Conservation (phyloP, 1,139 yeast genomes). For the Pichia sp. region DNA sequence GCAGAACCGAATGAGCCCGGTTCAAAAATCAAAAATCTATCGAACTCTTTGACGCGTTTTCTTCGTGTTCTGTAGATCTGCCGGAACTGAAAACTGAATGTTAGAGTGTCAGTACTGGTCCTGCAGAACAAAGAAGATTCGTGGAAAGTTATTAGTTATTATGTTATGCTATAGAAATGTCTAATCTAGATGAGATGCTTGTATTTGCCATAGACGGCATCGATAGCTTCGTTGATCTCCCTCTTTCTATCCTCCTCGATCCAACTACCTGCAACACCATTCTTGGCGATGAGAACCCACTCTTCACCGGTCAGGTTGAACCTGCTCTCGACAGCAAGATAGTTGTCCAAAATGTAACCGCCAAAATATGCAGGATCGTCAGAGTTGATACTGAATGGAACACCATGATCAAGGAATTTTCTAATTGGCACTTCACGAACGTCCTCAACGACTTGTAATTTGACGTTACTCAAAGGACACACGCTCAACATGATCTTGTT, state of each 20-base stretch:
- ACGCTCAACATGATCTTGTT: slow-evolving; percentile 53
- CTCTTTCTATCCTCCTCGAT: slow-evolving; percentile 45
- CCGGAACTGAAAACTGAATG: too few species aligned
- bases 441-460: slow-evolving; percentile 63
- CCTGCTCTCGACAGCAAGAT: slow-evolving; percentile 53
- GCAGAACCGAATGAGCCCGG: too few species aligned
- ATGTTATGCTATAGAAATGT: too few species aligned
- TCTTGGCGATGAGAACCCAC: slow-evolving; percentile 53
- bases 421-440: slow-evolving; percentile 60
- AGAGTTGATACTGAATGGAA: slow-evolving; percentile 71
- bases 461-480: slow-evolving; percentile 73
- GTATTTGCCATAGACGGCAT: slow-evolving; percentile 41
- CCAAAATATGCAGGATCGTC: slow-evolving; percentile 89
- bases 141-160: too few species aligned
- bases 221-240: slow-evolving; percentile 36
- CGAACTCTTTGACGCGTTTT: too few species aligned
- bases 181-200: slow-evolving; percentile 5
- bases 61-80: too few species aligned
- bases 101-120: too few species aligned
- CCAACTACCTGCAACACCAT: slow-evolving; percentile 69
- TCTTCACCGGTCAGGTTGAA: slow-evolving; percentile 51
- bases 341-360: slow-evolving; percentile 72
- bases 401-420: slow-evolving; percentile 48
- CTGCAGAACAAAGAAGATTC: too few species aligned
- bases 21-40: too few species aligned